Percentiles rank a stretch among this genome's conserved stretches.
These are phyloP conservation scores for Aspergillus tanneri DNA, from an alignment of 2,329 filamentous ascomycete species.

Conservation along the genomic window DNA sequence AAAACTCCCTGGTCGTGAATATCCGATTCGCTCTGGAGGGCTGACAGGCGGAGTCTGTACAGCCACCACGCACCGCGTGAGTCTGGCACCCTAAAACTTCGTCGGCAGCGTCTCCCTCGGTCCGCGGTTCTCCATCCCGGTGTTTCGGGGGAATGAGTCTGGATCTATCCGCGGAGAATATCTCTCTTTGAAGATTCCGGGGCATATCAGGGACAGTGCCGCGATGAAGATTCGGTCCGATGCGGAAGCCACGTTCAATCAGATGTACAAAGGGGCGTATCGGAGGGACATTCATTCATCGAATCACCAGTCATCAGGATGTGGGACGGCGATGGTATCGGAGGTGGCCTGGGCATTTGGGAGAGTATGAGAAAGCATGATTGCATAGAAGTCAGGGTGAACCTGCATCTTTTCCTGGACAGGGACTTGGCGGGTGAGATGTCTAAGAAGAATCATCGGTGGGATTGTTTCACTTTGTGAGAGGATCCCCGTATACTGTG, in stretches of 20 bases:
- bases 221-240: constrained; percentile 36
- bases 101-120: constrained; percentile 28
- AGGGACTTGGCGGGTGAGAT: too few relatives aligned
- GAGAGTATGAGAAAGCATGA: constrained; percentile 24
- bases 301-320: constrained; percentile 40
- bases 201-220: constrained; percentile 31
- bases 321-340: constrained; percentile 40
- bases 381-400: too few relatives aligned
- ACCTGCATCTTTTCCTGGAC: too few relatives aligned
- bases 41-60: constrained; percentile 38
- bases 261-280: constrained; percentile 32
- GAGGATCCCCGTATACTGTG: too few relatives aligned
- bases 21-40: constrained; percentile 43
- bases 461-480: too few relatives aligned
- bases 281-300: constrained; percentile 36
- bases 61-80: constrained; percentile 39
- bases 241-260: constrained; percentile 38
- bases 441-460: too few relatives aligned
- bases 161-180: constrained; percentile 32
- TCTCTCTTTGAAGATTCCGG: constrained; percentile 31
- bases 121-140: constrained; percentile 36
- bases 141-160: constrained; percentile 39
- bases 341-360: constrained; percentile 30
- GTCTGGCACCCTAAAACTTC: constrained; percentile 29
- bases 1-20: constrained; percentile 50